Evolutionary conservation across 2,329 filamentous ascomycete species (phyloP).

Genomic region (Cladosporium velox): DNA sequence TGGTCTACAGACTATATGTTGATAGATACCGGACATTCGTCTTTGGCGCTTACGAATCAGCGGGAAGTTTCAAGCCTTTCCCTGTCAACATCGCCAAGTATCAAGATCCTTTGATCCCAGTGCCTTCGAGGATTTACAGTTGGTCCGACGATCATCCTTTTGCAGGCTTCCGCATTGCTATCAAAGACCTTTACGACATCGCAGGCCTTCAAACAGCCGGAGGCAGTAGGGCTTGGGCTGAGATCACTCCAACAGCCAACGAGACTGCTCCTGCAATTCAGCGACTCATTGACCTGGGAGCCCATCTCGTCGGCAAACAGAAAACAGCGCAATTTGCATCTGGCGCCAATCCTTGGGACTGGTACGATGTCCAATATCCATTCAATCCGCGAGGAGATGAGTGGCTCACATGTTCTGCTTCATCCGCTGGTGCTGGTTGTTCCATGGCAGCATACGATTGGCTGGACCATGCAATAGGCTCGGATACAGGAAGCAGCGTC

Average conservation of each 20-base stretch:
- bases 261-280: conserved; percentile 38
- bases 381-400: conserved; percentile 44
- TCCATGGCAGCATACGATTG: conserved; percentile 43
- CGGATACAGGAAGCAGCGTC: conserved; percentile 30
- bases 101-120: conserved; percentile 37
- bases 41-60: conserved; percentile 34
- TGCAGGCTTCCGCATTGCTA: conserved; percentile 38
- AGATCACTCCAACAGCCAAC: conserved; percentile 31
- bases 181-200: conserved; percentile 43
- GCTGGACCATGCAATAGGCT: conserved; percentile 44
- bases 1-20: conserved; percentile 36
- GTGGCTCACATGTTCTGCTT: conserved; percentile 38
- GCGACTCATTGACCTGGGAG: conserved; percentile 39
- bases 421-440: conserved; percentile 38
- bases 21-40: conserved; percentile 37
- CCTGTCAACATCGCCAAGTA: conserved; percentile 34
- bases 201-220: conserved; percentile 39
- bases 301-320: conserved; percentile 40
- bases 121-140: conserved; percentile 44
- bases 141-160: conserved; percentile 39
- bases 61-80: conserved; percentile 29
- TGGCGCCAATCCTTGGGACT: conserved; percentile 25
- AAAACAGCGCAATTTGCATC: conserved; percentile 41
- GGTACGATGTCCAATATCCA: conserved; percentile 35
- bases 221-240: conserved; percentile 38